These are phyloP conservation scores for Colletotrichum musae DNA, from an alignment of 2,329 filamentous ascomycete species.

Conservation along the genomic window DNA sequence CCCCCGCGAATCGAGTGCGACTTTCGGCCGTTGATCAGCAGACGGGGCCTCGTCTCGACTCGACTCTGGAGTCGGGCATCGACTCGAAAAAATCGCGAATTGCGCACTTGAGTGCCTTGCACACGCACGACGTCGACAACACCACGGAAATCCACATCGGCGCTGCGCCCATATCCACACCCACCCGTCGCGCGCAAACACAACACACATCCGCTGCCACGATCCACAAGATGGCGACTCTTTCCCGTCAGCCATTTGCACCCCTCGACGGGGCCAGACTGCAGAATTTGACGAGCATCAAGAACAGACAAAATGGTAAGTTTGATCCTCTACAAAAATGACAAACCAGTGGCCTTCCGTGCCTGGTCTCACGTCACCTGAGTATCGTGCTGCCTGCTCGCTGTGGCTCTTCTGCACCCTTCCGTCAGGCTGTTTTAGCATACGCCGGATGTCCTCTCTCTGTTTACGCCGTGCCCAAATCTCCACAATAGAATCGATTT, in stretches of 20 bases:
- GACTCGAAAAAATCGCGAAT: background rate
- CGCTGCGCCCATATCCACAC: conserved; percentile 1
- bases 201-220: conserved; percentile 12
- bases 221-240: conserved; percentile 64
- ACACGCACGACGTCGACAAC: conserved; percentile 10
- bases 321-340: conserved; percentile 42
- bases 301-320: conserved; percentile 84
- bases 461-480: background rate
- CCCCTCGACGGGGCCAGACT: conserved; percentile 79
- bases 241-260: conserved; percentile 81
- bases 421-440: background rate
- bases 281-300: conserved; percentile 79
- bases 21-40: conserved; percentile 31
- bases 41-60: conserved; percentile 5
- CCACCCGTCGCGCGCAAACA: conserved; percentile 30
- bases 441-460: conserved; percentile 23
- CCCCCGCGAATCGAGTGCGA: conserved; percentile 28
- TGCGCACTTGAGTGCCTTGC: background rate
- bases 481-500: background rate
- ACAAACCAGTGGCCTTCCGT: conserved; percentile 10
- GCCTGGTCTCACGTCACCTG: background rate
- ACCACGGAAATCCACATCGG: conserved; percentile 1
- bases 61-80: conserved; percentile 14
- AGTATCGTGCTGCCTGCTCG: conserved; percentile 1
- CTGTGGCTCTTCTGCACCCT: background rate